phyloP scores from a whole-genome alignment of 208 protist species.

The Histomonas meleagridis region DNA sequence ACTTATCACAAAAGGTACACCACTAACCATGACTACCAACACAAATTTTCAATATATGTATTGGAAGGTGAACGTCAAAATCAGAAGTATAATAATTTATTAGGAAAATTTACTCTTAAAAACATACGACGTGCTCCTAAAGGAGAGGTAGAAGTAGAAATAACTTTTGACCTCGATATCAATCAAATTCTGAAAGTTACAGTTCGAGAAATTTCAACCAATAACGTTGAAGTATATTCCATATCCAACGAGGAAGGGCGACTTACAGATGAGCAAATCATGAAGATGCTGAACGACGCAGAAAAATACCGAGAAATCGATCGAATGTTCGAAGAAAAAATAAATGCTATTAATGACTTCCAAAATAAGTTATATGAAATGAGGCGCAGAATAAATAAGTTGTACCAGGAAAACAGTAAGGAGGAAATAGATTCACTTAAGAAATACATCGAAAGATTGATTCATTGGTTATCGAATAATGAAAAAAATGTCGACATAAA shows the following conservation, averaged over 20 bases:
- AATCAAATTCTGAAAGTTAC: conserved; percentile 79
- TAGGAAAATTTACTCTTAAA: conserved; percentile 79
- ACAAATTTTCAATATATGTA: conserved; percentile 75
- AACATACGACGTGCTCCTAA: conserved; percentile 65
- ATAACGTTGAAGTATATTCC: neutral
- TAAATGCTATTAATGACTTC: too few relatives aligned
- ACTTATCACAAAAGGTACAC: conserved; percentile 57
- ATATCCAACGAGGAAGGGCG: conserved; percentile 79
- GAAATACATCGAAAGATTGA: too few relatives aligned
- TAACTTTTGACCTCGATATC: conserved; percentile 75
- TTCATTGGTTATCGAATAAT: too few relatives aligned
- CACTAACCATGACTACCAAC: conserved; percentile 44
- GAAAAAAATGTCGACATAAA: too few relatives aligned
- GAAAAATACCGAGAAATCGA: neutral
- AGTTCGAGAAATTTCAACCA: conserved; percentile 69
- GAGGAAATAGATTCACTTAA: too few relatives aligned
- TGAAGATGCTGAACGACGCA: conserved; percentile 18
- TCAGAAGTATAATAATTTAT: conserved; percentile 71
- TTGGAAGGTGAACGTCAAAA: conserved; percentile 91
- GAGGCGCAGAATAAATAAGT: too few relatives aligned
- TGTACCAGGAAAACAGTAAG: too few relatives aligned
- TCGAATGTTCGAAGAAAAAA: too few relatives aligned
- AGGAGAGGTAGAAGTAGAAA: conserved; percentile 60
- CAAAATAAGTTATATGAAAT: too few relatives aligned
- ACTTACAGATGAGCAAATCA: conserved; percentile 65